phyloP scores from a whole-genome alignment of 2,329 filamentous ascomycete species.

The Leptographium flavum region DNA sequence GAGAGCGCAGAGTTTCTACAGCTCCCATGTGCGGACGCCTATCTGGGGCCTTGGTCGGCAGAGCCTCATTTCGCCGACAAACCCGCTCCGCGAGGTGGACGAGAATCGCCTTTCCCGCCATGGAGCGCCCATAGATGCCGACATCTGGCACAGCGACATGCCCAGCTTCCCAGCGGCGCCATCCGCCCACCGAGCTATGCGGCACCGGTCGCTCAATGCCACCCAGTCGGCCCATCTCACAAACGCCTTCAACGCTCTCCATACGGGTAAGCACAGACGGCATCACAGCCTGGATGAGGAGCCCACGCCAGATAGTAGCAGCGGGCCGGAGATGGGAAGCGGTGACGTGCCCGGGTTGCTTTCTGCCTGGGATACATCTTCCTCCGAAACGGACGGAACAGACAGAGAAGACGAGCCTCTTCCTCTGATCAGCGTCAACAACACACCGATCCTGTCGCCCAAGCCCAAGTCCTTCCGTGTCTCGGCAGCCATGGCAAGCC shows the following conservation, averaged over 20 bases:
- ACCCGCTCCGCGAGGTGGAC: not conserved
- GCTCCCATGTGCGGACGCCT: slow-evolving; percentile 5
- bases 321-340: not conserved
- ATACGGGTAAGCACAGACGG: not conserved
- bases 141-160: slow-evolving; percentile 1
- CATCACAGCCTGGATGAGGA: not conserved
- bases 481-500: slow-evolving; percentile 4
- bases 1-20: slow-evolving; percentile 21
- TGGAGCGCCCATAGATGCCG: slow-evolving; percentile 5
- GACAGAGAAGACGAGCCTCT: not conserved
- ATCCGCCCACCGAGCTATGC: not conserved
- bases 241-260: not conserved
- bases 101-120: slow-evolving; percentile 2
- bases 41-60: not conserved
- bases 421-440: not conserved
- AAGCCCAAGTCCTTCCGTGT: slow-evolving; percentile 9
- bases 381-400: not conserved
- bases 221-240: not conserved
- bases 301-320: not conserved
- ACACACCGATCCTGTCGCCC: slow-evolving; percentile 5
- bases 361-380: slow-evolving; percentile 4
- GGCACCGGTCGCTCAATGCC: not conserved
- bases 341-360: not conserved
- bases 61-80: not conserved
- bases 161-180: not conserved